Evolutionary conservation across 1,139 yeast species (phyloP), one percentile per base, ranked within the genome.

Genomic region (Blastobotrys aristatus): DNA sequence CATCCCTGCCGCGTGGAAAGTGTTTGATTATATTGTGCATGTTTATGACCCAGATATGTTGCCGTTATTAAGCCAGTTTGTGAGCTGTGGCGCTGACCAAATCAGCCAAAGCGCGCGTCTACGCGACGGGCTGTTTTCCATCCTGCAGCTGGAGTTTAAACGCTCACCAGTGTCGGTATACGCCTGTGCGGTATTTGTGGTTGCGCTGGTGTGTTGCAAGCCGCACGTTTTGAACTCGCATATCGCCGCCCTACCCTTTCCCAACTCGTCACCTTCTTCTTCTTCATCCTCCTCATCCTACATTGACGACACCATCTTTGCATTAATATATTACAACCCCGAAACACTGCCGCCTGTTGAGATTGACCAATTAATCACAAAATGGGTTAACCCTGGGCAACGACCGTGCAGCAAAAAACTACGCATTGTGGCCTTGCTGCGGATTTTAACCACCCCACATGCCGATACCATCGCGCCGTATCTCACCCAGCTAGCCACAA

Each of bases 401-500:
- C 38, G 44, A 7, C 44, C 44, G 5, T 41, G 44, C 32, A 33
- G 39, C 17, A 24, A 13, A 32, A 41, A 41, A 31, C 31, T 41
- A 11, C 38, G 22, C n/a, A 13, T 33, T 7, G 2, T 41, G 16
- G 26, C 44, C 2, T 21, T 41, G 38, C 11, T 32, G 22, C 32
- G 33, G 21, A 33, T 41, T 8, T 3, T 17, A 4, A 10, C 8
- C 3, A 5, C 20, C 4, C 11, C 3, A 24, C 14, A 26, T n/a
- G 17, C 29, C 13, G 16, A 21, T 2, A 2, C 3, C 2, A 3
- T 41, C 2, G 16, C 22, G 21, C 22, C 38, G 2, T 8, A 16
- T 14, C 16, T 41, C 30, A 5, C 38, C 3, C 7, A 5, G 20
- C n/a, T 41, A 3, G 30, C 31, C 2, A 34, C 22, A 16, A 2